Base-by-base conservation (phyloP, 257 asterid species). In the Mitragyna speciosa region DNA sequence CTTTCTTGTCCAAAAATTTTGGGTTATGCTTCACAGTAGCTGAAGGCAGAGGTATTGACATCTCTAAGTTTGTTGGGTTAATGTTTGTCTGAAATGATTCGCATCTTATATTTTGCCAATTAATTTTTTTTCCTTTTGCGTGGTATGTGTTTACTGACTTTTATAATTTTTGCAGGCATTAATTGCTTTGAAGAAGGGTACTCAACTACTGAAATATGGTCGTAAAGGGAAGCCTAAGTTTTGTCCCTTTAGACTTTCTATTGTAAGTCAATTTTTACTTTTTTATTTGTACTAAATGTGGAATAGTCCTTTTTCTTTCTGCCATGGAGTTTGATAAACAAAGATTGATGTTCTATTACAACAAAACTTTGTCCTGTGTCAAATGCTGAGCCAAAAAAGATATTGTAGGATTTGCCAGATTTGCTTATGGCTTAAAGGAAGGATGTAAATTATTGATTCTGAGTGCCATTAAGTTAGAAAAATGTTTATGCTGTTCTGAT, bases 161-260 rank as follows among this genome's bases (percentile, higher is more conserved):
- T 80, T 39, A 49, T 77, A 75, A 69, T 47, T 80, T 82, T 78
- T 84, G 85, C 89, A 93, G 97, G 94, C 92, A 76, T 81, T 94
- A 86, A 84, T 88, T 82, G 93, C 93, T 89, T 86, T 93, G 70
- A 91, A 93, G 91, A 94, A 93, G 87, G 97, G 97, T 80, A 89
- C 97, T 84, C 98, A 89, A 76, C 86, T 94, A 83, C 94, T 94
- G 72, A 93, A 93, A 81, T 92, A 91, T 90, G 96, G 98, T 59
- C 97, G 97, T 75, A 92, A 94, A 85, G 98, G 98, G 82, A 91
- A 90, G 83, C 98, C 98, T 43, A 94, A 94, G 84, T 87, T 91
- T 85, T 94, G 86, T 84, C 97, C 97, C 11, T 92, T 94, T 83
- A 87, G 96, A 87, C 92, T 94, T 82, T 93, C 98, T 74, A 79